phyloP scores from a whole-genome alignment of 352 stramenopile species.

The Globisporangium middletonii region DNA sequence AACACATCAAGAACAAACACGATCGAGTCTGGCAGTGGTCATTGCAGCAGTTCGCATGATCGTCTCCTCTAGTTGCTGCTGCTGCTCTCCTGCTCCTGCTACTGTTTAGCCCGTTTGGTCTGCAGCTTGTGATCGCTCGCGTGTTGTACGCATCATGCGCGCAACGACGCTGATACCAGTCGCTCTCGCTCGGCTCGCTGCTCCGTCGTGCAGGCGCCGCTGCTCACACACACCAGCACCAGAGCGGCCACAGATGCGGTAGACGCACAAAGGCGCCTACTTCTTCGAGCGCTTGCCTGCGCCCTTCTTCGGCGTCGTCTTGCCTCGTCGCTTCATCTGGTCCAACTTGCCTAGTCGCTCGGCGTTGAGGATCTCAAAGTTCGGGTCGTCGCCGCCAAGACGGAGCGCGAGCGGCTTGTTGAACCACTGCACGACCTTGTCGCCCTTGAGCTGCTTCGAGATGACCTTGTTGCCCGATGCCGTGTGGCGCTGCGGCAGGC shows the following conservation, averaged over 20 bases:
- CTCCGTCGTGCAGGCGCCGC: background rate
- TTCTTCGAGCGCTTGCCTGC: conserved; percentile 85
- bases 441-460: conserved; percentile 84
- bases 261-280: conserved; percentile 21
- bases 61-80: too few species aligned
- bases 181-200: too few species aligned
- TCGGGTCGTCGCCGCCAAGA: conserved; percentile 76
- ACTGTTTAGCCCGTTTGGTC: too few species aligned
- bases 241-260: background rate
- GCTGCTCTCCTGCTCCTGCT: too few species aligned
- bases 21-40: too few species aligned
- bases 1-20: too few species aligned
- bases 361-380: conserved; percentile 78
- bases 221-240: background rate
- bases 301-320: conserved; percentile 84
- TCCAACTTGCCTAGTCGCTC: conserved; percentile 74
- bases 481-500: conserved; percentile 73
- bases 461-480: conserved; percentile 86
- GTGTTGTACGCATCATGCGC: too few species aligned
- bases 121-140: too few species aligned
- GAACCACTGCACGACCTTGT: conserved; percentile 84
- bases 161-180: too few species aligned
- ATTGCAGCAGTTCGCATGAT: too few species aligned
- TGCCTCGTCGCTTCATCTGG: conserved; percentile 85
- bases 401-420: conserved; percentile 74